Conservation (phyloP, 495 filamentous ascomycete genomes). For the Tuber melanosporum region DNA sequence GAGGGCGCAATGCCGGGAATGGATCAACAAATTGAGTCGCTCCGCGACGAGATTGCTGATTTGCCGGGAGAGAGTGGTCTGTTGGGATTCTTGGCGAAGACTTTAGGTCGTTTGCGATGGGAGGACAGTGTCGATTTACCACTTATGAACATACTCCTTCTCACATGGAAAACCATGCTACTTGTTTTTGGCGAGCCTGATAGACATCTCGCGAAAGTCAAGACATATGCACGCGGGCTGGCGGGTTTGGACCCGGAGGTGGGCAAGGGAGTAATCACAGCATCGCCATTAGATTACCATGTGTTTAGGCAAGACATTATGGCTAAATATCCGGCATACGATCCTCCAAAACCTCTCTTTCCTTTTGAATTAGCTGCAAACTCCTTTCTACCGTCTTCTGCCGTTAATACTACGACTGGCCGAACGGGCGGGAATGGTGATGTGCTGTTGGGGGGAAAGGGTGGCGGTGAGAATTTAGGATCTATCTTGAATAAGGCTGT, state of each 20-base stretch:
- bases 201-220: slow-evolving; percentile 64
- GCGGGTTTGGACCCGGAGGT: slow-evolving; percentile 40
- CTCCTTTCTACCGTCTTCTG: slow-evolving; percentile 75
- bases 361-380: slow-evolving; percentile 84
- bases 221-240: slow-evolving; percentile 55
- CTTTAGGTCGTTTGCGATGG: slow-evolving; percentile 75
- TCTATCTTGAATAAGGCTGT: slow-evolving; percentile 94
- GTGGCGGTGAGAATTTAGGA: slow-evolving; percentile 44
- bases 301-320: slow-evolving; percentile 93
- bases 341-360: slow-evolving; percentile 74
- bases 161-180: slow-evolving; percentile 87
- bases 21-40: slow-evolving; percentile 26
- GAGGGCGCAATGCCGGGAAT: slow-evolving; percentile 18
- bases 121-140: slow-evolving; percentile 54
- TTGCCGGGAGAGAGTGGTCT: slow-evolving; percentile 50
- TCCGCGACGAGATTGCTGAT: slow-evolving; percentile 45
- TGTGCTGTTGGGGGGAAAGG: slow-evolving; percentile 33
- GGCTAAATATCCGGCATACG: slow-evolving; percentile 97
- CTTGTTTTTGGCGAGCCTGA: slow-evolving; percentile 69
- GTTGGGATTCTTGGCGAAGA: slow-evolving; percentile 64
- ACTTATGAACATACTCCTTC: slow-evolving; percentile 55
- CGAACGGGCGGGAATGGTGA: slow-evolving; percentile 32
- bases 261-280: slow-evolving; percentile 64
- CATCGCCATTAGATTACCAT: slow-evolving; percentile 93
- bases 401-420: slow-evolving; percentile 30